Evolutionary conservation across 2,329 filamentous ascomycete species (phyloP).

Genomic region (Diplodia mutila): DNA sequence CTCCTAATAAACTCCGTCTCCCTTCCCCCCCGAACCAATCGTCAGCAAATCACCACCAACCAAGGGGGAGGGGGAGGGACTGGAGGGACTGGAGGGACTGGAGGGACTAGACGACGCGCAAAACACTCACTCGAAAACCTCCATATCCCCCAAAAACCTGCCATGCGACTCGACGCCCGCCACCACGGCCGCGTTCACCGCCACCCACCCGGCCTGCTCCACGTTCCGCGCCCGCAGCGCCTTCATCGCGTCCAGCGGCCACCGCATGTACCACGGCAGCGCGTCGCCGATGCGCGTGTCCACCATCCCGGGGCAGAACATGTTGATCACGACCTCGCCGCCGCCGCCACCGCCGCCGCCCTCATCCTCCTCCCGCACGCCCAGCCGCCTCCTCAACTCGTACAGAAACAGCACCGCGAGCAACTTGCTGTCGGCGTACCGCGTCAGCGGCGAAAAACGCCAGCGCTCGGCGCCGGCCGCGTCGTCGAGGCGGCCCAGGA

Average conservation of each 20-base stretch:
- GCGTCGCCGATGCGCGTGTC: background rate
- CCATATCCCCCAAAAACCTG: background rate
- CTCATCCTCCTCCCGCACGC: background rate
- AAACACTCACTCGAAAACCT: background rate
- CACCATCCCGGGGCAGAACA: slow-evolving; percentile 13
- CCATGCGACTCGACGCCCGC: slow-evolving; percentile 1
- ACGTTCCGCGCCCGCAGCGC: background rate
- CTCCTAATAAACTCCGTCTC: background rate
- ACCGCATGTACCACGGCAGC: slow-evolving; percentile 13
- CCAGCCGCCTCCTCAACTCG: background rate
- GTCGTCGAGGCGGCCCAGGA: background rate
- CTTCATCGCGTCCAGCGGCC: background rate
- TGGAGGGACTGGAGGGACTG: no score
- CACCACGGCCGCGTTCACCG: background rate
- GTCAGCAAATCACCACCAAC: background rate
- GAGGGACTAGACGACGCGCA: no score
- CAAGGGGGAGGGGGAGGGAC: background rate
- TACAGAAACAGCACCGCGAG: background rate
- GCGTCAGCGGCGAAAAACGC: background rate
- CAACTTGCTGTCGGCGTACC: slow-evolving; percentile 10
- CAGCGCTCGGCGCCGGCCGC: no score
- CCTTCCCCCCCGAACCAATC: background rate
- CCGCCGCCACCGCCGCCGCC: background rate
- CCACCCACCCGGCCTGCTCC: slow-evolving; percentile 5
- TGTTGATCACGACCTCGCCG: background rate